Base-by-base conservation (phyloP, 2,329 filamentous ascomycete genomes). In the Fusarium graminum region DNA sequence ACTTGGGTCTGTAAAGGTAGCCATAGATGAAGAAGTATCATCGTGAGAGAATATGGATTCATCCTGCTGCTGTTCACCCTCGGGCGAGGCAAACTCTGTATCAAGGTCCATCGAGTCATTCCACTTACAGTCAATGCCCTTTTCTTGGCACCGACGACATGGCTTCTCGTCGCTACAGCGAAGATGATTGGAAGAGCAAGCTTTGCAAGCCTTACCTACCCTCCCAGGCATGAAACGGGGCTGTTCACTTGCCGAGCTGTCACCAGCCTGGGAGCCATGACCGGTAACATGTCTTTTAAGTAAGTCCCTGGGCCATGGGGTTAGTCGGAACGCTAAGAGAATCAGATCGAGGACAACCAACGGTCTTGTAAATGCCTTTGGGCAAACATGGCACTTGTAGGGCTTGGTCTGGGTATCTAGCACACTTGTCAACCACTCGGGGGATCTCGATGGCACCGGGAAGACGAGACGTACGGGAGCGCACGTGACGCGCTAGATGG, bases 381-480 rank as follows among this genome's bases (percentile, higher is more conserved):
- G 53, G 28, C 75, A 76, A 4, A 75, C 52, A 32, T 64, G 62
- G 30, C 75, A 77, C 52, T 71, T 68, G 58, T 75, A 71, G 1
- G 75, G 75, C 30, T 70, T 75, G 11, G 70, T 72, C 19, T 75
- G 74, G 4, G 74, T 75, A 51, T 77, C 75, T 77, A 46, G n/a
- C 14, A 25, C 29, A 4, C 3, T 16, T 8, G 36, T 56, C 22
- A 43, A 26, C 14, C 34, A 52, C 29, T 10, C 26, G 22, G 13
- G 34, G 9, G 39, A 34, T 16, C 34, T 36, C 34, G 5, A 13
- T 16, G 19, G 22, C 4, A 22, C 22, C 12, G 17, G 53, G 11
- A 6, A 11, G 17, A 9, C n/a, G 36, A 14, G 3, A 57, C 72
- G 39, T 67, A 77, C 75, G 75, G 11, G 75, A 75, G n/a, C 74